A percentile compares a stretch with the other conserved stretches of the same genome.
These are phyloP conservation scores for Coelastrella sp. DNA, from an alignment of 139 green algal genomes.

Conservation along the genomic window DNA sequence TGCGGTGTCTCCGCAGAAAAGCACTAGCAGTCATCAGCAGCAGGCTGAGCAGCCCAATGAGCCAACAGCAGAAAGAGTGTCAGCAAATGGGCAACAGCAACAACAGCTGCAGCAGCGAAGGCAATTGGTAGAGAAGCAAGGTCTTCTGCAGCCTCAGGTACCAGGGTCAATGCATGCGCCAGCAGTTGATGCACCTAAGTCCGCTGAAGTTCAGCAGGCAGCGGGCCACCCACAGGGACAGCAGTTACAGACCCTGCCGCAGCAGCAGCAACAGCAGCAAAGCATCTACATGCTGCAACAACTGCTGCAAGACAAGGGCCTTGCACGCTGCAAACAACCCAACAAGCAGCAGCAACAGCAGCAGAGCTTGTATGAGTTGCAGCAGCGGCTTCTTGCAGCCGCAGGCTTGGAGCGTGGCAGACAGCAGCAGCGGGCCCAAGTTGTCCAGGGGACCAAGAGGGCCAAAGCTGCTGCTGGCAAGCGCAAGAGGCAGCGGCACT, in stretches of 20 bases:
- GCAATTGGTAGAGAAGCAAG: neutral
- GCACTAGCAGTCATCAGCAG: neutral
- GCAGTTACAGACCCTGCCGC: neutral
- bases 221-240: no score
- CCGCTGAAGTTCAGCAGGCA: no score
- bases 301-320: neutral
- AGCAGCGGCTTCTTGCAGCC: neutral
- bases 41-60: neutral
- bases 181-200: no score
- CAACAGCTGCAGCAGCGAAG: neutral
- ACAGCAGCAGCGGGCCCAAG: neutral
- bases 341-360: neutral
- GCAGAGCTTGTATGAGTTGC: neutral
- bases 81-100: neutral
- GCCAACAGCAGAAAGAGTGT: neutral
- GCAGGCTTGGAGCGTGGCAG: neutral
- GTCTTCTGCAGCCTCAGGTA: no score
- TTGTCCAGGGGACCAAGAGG: neutral
- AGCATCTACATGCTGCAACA: neutral
- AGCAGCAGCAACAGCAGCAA: conserved; percentile 4
- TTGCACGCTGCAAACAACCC: neutral
- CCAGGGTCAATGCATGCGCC: no score
- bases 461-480: neutral
- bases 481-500: conserved; percentile 1
- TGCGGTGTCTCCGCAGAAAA: neutral